These are phyloP conservation scores for Tephrocybe sp. DNA, from an alignment of 768 basidiomycete genomes.

Conservation along the genomic window DNA sequence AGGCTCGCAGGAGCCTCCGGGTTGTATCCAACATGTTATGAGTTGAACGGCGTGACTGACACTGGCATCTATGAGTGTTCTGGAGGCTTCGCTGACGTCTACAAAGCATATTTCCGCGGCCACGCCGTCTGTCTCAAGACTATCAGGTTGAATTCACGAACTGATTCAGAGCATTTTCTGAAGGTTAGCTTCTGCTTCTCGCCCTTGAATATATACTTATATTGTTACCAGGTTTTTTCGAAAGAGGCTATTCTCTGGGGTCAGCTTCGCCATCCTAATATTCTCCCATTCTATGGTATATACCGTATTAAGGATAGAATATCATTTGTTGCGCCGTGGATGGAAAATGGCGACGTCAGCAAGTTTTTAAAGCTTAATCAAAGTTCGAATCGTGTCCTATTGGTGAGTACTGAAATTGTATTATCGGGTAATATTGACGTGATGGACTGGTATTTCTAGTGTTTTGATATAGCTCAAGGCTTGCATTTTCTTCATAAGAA, in stretches of 20 bases:
- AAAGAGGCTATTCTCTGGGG: not conserved
- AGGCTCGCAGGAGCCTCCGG: not conserved
- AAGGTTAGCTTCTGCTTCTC: not conserved
- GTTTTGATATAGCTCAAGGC: not conserved
- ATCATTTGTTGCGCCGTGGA: slow-evolving; percentile 1
- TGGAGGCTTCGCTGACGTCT: slow-evolving; percentile 4
- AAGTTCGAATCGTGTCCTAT: no score
- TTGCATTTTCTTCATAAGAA: not conserved
- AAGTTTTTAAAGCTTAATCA: not conserved
- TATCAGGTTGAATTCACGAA: not conserved
- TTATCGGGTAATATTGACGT: not conserved
- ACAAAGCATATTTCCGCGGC: not conserved
- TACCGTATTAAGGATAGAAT: not conserved
- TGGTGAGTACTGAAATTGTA: no score
- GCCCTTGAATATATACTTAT: no score
- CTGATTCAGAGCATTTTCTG: not conserved
- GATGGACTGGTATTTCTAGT: no score
- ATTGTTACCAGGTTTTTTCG: not conserved
- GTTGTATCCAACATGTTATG: not conserved
- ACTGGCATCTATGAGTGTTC: not conserved
- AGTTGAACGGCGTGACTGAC: not conserved
- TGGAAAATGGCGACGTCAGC: not conserved
- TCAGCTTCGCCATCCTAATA: no score
- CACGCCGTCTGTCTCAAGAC: not conserved
- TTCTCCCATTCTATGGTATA: slow-evolving; percentile 1